Percentiles rank a stretch among this genome's conserved stretches.
Evolutionary conservation across 2,329 filamentous ascomycete species (phyloP).

Genomic region (Neopestalotiopsis sp.): DNA sequence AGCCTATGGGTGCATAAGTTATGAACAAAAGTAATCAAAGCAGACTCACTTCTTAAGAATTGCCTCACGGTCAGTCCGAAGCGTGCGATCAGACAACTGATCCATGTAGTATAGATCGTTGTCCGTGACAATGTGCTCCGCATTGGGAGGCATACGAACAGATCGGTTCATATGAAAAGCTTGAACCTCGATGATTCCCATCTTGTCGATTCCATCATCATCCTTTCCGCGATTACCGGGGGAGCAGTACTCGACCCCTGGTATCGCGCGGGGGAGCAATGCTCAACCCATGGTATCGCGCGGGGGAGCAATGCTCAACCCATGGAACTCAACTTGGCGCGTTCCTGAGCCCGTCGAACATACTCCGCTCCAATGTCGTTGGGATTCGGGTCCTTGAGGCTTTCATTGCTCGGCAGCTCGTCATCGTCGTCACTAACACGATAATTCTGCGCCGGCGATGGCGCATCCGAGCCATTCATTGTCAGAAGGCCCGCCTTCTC

Average conservation of each 20-base stretch:
- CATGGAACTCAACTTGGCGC: conserved; percentile 24
- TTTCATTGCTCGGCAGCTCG: conserved; percentile 24
- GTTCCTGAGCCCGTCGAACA: conserved; percentile 47
- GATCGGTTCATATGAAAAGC: neutral
- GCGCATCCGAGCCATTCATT: neutral
- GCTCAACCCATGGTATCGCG: no score
- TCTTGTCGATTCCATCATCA: neutral
- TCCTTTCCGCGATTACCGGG: neutral
- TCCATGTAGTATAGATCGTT: neutral
- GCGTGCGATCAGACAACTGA: neutral
- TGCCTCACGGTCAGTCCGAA: neutral
- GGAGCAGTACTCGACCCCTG: no score
- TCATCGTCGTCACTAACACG: conserved; percentile 7
- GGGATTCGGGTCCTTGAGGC: conserved; percentile 12
- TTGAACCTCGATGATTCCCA: neutral
- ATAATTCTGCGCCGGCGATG: neutral
- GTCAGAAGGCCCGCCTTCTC: neutral
- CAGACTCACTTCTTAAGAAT: no score
- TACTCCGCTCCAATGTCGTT: conserved; percentile 37
- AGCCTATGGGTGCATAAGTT: no score
- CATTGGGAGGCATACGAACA: neutral
- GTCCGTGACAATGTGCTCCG: neutral
- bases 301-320: no score
- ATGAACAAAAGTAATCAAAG: no score
- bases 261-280: no score